phyloP scores from a whole-genome alignment of 805 yeast genomes.

The Candida anglica region DNA sequence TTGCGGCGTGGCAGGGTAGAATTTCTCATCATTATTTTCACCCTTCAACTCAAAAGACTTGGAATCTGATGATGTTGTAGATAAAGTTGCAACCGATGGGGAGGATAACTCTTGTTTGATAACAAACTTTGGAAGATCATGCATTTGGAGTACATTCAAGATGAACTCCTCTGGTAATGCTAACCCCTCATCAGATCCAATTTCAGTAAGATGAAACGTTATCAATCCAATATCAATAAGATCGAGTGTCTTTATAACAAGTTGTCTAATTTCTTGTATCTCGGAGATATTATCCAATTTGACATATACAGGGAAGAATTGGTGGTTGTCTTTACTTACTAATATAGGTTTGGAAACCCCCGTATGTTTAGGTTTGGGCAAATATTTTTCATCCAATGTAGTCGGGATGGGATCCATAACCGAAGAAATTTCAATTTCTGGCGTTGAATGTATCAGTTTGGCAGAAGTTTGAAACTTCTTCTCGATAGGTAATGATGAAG shows the following conservation, averaged over 20 bases:
- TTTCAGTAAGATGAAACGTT: conserved; percentile 64
- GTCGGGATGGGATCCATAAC: conserved; percentile 35
- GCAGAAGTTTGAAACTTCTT: too few species aligned
- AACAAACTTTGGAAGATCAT: conserved; percentile 29
- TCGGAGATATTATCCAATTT: conserved; percentile 8
- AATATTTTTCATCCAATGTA: conserved; percentile 23
- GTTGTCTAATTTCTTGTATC: conserved; percentile 6
- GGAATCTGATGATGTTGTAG: conserved; percentile 52
- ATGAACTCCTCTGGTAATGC: conserved; percentile 49
- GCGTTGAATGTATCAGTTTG: too few species aligned
- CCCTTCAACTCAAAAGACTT: conserved; percentile 48
- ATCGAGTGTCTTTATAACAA: conserved; percentile 33
- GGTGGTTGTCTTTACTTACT: conserved; percentile 59
- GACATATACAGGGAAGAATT: conserved; percentile 49
- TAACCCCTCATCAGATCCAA: conserved; percentile 55
- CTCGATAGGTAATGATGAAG: too few species aligned
- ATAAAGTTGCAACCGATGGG: conserved; percentile 31
- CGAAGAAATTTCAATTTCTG: too few species aligned
- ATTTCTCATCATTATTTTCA: conserved; percentile 32
- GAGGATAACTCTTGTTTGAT: conserved; percentile 30
- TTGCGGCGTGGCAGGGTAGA: conserved; percentile 68
- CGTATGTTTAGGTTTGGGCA: conserved; percentile 15
- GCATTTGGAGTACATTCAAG: conserved; percentile 27
- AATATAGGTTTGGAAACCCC: conserved; percentile 35
- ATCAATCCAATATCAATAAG: conserved; percentile 27